Percentiles rank a stretch among this genome's conserved stretches.
Conservation (phyloP, 2,329 filamentous ascomycete species). For the Fusarium falciforme region DNA sequence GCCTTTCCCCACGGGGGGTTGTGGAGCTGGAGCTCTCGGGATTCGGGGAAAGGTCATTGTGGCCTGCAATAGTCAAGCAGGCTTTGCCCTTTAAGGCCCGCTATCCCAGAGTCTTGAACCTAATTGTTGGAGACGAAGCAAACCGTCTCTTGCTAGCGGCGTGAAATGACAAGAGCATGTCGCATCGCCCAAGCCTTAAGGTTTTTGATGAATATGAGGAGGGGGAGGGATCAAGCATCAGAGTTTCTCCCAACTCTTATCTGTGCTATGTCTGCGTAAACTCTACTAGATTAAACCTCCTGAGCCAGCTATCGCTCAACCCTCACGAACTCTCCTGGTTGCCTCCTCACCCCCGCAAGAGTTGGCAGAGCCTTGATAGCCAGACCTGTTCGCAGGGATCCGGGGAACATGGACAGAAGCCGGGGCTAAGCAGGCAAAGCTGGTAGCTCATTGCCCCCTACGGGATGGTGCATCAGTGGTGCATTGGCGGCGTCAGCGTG, state of each 20-base stretch:
- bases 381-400: background rate
- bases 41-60: background rate
- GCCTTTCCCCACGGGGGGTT: constrained; percentile 30
- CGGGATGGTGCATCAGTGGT: background rate
- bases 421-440: constrained; percentile 3
- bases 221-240: background rate
- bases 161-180: background rate
- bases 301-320: background rate
- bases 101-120: background rate
- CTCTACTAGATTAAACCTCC: background rate
- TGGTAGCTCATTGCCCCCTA: background rate
- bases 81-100: background rate
- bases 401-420: constrained; percentile 8
- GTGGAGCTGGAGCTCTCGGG: constrained; percentile 12
- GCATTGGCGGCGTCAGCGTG: background rate
- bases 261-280: background rate
- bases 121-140: background rate
- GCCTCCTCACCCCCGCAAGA: background rate
- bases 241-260: background rate
- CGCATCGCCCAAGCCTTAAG: background rate
- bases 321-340: background rate
- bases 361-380: background rate
- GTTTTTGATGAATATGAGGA: background rate
- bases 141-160: constrained; percentile 4
- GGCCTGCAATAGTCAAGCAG: background rate